Evolutionary conservation across 1,284 basidiomycete genomes (phyloP), one percentile per base, ranked within the genome.

Genomic region (Pholiota adiposa): DNA sequence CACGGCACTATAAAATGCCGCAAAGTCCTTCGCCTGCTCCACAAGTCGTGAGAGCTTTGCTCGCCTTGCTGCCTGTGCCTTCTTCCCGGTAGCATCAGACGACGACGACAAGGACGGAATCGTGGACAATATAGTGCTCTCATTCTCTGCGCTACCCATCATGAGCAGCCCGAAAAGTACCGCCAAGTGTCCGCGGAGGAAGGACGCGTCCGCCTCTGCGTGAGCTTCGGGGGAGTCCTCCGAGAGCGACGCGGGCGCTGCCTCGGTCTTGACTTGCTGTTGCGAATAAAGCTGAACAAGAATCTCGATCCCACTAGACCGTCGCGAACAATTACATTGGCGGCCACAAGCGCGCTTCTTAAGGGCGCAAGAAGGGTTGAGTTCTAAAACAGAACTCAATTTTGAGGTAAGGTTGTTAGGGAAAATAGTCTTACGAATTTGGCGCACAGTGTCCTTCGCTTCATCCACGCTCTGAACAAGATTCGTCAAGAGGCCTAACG

Each of bases 161-260:
- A 89, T 84, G 51, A 92, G 79, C n/a, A 92, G 73, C 2, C 89
- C 90, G 51, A 92, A 80, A 5, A 92, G 79, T 3, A 92, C 82
- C 0, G 90, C 84, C 14, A 90, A 81, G 67, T 92, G 90, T 0
- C 87, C 87, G 19, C 82, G 82, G 18, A 89, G 77, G 66, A 88
- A 87, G 12, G 72, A 75, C 23, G 69, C 71, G 53, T 77, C 77
- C n/a, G 73, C 71, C 60, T 75, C 69, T 25, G 66, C 59, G 34
- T 66, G 60, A 31, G 70, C 58, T 53, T 67, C 62, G 23, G 61
- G 57, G 18, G 64, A 58, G 54, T 67, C 63, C 34, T 48, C 51
- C 27, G 54, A 29, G 16, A 61, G 51, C 53, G 54, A 25, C 14
- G 51, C 31, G 7, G 63, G 8, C 23, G 56, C 36, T 2, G 64